Percentiles rank a stretch among this genome's conserved stretches.
These are phyloP conservation scores for Phaeosphaeriaceae sp. DNA, from an alignment of 2,329 filamentous ascomycete genomes.

Conservation along the genomic window DNA sequence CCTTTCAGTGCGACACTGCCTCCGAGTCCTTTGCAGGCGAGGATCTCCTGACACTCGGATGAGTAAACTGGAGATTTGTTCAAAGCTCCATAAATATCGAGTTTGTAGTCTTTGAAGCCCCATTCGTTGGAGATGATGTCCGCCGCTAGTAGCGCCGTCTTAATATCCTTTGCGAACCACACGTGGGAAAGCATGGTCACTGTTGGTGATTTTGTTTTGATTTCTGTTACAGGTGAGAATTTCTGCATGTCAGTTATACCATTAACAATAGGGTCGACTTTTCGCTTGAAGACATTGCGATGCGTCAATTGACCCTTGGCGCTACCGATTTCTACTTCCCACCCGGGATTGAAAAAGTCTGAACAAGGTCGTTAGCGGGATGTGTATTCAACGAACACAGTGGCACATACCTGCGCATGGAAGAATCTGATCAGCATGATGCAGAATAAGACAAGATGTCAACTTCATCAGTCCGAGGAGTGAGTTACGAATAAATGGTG, in stretches of 20 bases:
- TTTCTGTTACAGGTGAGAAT: constrained; percentile 65
- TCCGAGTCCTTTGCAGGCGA: constrained; percentile 61
- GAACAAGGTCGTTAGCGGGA: constrained; percentile 49
- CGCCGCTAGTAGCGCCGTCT: constrained; percentile 67
- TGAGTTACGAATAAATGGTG: constrained; percentile 50
- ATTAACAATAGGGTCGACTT: constrained; percentile 70
- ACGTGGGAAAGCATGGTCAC: constrained; percentile 71
- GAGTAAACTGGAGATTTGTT: constrained; percentile 68
- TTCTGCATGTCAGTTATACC: constrained; percentile 69
- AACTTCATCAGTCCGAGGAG: constrained; percentile 50
- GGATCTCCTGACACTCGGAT: constrained; percentile 64
- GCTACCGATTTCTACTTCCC: constrained; percentile 68
- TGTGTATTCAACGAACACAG: neutral
- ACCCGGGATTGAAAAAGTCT: constrained; percentile 69
- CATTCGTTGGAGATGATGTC: constrained; percentile 70
- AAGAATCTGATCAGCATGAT: constrained; percentile 63
- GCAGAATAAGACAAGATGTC: constrained; percentile 50
- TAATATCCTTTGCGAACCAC: constrained; percentile 67
- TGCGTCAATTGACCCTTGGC: constrained; percentile 63
- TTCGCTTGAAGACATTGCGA: constrained; percentile 63
- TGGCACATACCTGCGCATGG: constrained; percentile 40
- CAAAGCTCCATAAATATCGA: constrained; percentile 68
- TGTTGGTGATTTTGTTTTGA: constrained; percentile 64
- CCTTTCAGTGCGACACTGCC: constrained; percentile 60
- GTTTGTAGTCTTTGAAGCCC: constrained; percentile 68